Conservation (phyloP, 768 basidiomycete species). For the Cyathus striatus region DNA sequence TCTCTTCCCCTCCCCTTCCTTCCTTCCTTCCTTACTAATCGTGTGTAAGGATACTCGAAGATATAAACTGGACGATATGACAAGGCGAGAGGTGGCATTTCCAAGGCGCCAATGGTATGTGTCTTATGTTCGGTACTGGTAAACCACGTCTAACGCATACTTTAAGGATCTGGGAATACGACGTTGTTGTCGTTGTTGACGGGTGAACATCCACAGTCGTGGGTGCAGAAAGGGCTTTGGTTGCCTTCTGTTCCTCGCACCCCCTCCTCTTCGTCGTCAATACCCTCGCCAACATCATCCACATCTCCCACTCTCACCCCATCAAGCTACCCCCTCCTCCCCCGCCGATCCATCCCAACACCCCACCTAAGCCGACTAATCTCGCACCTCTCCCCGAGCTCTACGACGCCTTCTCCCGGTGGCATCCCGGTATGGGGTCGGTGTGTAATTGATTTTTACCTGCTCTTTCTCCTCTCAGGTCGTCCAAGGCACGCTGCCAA, state of each 20-base stretch:
- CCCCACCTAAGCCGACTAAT: slow-evolving; percentile 59
- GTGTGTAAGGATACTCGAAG: slow-evolving; percentile 56
- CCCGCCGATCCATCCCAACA: slow-evolving; percentile 65
- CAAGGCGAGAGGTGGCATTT: slow-evolving; percentile 89
- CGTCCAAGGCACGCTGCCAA: no score
- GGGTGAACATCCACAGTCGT: slow-evolving; percentile 65
- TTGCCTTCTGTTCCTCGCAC: slow-evolving; percentile 8
- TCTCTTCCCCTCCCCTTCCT: no score
- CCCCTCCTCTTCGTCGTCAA: slow-evolving; percentile 34
- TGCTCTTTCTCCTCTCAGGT: no score
- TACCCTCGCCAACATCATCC: no score
- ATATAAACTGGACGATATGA: slow-evolving; percentile 78
- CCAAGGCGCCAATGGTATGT: slow-evolving; percentile 77
- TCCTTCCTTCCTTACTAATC: not conserved
- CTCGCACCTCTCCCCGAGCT: slow-evolving; percentile 89
- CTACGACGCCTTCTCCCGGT: slow-evolving; percentile 83
- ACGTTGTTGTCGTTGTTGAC: slow-evolving; percentile 87
- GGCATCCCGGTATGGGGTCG: slow-evolving; percentile 50
- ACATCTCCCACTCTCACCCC: slow-evolving; percentile 43
- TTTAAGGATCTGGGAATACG: slow-evolving; percentile 86
- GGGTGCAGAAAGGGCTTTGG: not conserved
- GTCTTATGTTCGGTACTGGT: not conserved
- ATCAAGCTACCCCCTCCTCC: slow-evolving; percentile 55
- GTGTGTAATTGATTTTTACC: no score
- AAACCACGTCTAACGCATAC: no score